Conservation (phyloP, 768 basidiomycete genomes). For the Tulasnella sp. region DNA sequence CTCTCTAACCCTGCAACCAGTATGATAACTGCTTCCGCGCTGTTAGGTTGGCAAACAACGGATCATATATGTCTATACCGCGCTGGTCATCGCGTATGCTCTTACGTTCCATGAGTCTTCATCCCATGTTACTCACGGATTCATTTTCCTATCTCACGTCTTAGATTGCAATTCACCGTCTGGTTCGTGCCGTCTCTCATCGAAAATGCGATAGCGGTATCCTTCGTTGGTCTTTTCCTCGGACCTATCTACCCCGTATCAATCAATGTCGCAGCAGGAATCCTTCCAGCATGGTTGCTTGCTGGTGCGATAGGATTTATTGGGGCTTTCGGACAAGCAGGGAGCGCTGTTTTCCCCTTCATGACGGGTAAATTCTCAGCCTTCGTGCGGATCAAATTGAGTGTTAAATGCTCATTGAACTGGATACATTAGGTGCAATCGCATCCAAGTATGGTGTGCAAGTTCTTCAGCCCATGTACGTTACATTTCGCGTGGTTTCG, state of each 20-base stretch:
- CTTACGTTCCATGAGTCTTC: not conserved
- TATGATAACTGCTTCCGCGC: not conserved
- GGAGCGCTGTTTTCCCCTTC: constrained; percentile 61
- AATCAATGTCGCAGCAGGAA: constrained; percentile 1
- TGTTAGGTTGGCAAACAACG: constrained; percentile 29
- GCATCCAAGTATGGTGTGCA: constrained; percentile 10
- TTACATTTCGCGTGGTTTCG: not conserved
- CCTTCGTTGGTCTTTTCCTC: constrained; percentile 41
- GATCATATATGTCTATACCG: constrained; percentile 31
- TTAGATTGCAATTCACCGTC: constrained; percentile 38
- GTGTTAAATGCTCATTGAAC: not conserved
- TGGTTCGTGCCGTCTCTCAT: constrained; percentile 40
- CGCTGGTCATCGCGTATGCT: constrained; percentile 32
- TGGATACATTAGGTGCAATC: not conserved
- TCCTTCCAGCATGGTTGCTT: constrained; percentile 12
- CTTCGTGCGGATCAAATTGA: not conserved
- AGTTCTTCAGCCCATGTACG: constrained; percentile 5
- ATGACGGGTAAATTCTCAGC: constrained; percentile 37
- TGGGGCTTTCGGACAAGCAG: constrained; percentile 34
- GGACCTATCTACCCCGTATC: constrained; percentile 39
- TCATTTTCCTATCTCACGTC: not conserved
- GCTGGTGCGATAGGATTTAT: constrained; percentile 37
- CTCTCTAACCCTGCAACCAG: too few relatives aligned
- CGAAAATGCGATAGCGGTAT: constrained; percentile 41
- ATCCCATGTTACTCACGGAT: not conserved